These are phyloP conservation scores for Xerocomus potaroensis DNA, from an alignment of 768 basidiomycete species.

Conservation along the genomic window DNA sequence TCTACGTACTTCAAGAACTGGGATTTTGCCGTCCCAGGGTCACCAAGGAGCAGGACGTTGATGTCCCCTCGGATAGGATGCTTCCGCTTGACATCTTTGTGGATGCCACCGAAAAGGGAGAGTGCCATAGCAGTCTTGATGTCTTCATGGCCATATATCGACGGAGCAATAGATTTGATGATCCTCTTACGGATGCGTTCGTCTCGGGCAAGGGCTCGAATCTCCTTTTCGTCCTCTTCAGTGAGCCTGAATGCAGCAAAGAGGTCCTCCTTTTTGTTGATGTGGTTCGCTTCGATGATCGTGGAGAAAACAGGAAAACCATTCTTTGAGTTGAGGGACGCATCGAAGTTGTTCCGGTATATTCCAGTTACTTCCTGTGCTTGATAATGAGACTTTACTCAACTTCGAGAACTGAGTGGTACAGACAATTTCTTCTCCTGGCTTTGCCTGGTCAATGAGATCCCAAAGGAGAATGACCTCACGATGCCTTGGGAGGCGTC, in stretches of 20 bases:
- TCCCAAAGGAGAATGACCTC: conserved; percentile 98
- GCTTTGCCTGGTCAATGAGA: conserved; percentile 95
- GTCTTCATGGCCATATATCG: conserved; percentile 98
- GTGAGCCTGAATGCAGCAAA: conserved; percentile 98
- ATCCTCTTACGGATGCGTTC: conserved; percentile 96
- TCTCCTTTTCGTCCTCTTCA: conserved; percentile 94
- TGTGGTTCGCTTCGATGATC: conserved; percentile 94
- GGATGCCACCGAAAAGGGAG: conserved; percentile 89
- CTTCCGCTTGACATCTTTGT: conserved; percentile 96
- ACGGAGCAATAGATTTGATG: conserved; percentile 97
- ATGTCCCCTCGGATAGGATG: conserved; percentile 97
- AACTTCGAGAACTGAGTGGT: conserved; percentile 1
- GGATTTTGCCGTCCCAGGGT: conserved; percentile 98
- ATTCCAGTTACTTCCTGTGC: conserved; percentile 92
- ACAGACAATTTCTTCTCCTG: conserved; percentile 94
- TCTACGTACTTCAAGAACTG: conserved; percentile 99
- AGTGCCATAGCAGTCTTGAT: conserved; percentile 98
- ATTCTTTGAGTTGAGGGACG: conserved; percentile 96
- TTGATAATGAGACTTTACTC: conserved; percentile 7
- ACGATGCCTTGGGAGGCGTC: conserved; percentile 92
- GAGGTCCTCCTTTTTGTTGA: conserved; percentile 98
- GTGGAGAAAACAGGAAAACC: conserved; percentile 99
- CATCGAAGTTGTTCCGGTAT: conserved; percentile 98
- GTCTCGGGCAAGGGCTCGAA: conserved; percentile 81
- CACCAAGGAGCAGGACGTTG: conserved; percentile 92